These are phyloP conservation scores for Chytriomyces sp. DNA, from an alignment of 192 early-diverging fungal genomes.

Conservation along the genomic window DNA sequence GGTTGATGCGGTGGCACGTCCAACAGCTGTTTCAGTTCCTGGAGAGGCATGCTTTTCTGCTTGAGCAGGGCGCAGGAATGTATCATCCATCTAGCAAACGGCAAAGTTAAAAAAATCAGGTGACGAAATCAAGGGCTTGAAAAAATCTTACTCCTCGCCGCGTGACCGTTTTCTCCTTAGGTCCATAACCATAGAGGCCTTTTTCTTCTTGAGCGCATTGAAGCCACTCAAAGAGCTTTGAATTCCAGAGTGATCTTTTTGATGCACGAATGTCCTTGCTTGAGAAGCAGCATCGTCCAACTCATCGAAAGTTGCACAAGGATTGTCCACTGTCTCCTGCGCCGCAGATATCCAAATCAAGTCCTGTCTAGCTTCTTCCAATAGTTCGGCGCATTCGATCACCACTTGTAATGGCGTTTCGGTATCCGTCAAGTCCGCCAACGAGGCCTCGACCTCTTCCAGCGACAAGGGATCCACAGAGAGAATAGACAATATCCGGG, in stretches of 20 bases:
- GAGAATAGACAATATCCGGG: neutral
- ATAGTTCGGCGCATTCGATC: neutral
- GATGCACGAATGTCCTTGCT: neutral
- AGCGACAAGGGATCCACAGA: neutral
- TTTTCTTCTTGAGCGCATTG: neutral
- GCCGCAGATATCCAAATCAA: slow-evolving; percentile 8
- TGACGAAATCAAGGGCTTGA: neutral
- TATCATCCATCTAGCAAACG: slow-evolving; percentile 18
- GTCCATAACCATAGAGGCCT: neutral
- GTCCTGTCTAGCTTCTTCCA: slow-evolving; percentile 17
- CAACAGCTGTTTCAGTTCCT: neutral
- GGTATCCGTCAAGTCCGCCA: neutral
- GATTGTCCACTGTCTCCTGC: neutral
- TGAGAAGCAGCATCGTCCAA: neutral
- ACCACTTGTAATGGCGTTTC: neutral
- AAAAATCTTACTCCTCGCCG: neutral
- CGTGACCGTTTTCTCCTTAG: neutral
- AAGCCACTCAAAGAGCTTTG: neutral
- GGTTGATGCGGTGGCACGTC: neutral
- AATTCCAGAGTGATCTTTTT: neutral
- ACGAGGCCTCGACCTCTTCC: neutral
- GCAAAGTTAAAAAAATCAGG: neutral
- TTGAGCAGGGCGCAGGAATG: slow-evolving; percentile 20
- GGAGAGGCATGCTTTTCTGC: slow-evolving; percentile 1
- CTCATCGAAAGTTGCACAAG: neutral